phyloP scores from a whole-genome alignment of 352 stramenopile genomes.

The Phytophthora nicotianae region DNA sequence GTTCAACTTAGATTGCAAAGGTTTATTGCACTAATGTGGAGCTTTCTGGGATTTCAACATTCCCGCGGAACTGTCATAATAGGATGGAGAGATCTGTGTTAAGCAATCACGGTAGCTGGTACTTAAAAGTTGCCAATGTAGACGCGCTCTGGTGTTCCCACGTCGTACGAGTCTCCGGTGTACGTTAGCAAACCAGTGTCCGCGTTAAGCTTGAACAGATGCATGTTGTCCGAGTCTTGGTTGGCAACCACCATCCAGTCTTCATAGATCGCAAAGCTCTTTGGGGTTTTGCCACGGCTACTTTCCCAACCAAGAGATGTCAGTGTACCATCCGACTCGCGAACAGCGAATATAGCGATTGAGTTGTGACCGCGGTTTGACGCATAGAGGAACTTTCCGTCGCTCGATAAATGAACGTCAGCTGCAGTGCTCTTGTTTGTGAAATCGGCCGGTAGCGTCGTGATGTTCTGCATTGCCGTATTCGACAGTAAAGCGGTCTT shows the following conservation, averaged over 20 bases:
- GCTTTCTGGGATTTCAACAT: no score
- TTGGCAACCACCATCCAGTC: constrained; percentile 65
- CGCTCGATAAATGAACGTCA: constrained; percentile 59
- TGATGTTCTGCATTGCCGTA: constrained; percentile 49
- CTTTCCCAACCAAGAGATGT: constrained; percentile 43
- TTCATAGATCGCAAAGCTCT: constrained; percentile 52
- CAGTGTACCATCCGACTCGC: constrained; percentile 35
- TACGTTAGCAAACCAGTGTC: constrained; percentile 48
- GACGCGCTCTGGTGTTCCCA: constrained; percentile 43
- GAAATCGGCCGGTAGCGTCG: constrained; percentile 52
- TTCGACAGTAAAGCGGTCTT: constrained; percentile 28
- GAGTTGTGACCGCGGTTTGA: constrained; percentile 72
- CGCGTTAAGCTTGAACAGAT: constrained; percentile 54
- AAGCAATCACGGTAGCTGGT: neutral
- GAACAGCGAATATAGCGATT: constrained; percentile 62
- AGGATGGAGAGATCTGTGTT: neutral
- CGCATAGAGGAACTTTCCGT: constrained; percentile 65
- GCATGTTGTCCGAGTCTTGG: constrained; percentile 63
- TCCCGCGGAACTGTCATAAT: no score
- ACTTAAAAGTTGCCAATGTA: constrained; percentile 22
- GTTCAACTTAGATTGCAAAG: no score
- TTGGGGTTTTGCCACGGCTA: constrained; percentile 49
- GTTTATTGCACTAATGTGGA: no score
- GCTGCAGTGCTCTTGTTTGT: constrained; percentile 34
- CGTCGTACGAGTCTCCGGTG: constrained; percentile 46